Evolutionary conservation across 225 moss, liverwort and hornwort genomes (phyloP), one percentile per base, ranked within the genome.

Genomic region (Physcomitrium patens): DNA sequence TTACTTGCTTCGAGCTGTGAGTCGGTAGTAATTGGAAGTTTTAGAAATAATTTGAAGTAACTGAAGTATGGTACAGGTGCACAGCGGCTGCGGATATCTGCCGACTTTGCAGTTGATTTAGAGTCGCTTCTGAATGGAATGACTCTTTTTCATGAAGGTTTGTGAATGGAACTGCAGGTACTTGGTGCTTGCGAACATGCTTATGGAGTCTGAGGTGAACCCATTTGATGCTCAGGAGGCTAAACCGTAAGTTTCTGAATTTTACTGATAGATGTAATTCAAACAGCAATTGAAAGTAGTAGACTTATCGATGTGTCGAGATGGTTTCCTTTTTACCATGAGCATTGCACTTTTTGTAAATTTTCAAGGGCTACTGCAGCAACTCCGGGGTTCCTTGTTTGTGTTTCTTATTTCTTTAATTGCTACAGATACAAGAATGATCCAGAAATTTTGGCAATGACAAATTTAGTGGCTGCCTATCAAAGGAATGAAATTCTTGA

Each of bases 221-320:
- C 96, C 96, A 18, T 96, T 96, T 67, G 96, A 96, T 81, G 96
- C 94, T 62, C 96, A 96, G 82, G 96, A 96, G 76, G 96, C 96
- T 19, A 96, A 96, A 84, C 96, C 94, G 96, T 96, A 85, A 79
- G 92, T 91, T 26, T 68, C 72, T 78, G 60, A 81, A 74, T 48
- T 47, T 54, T n/a, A 37, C 58, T 70, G 46, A 58, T 47, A 63
- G 44, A 62, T 50, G 60, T 43, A 68, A 20, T 60, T 72, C 48
- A 7, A 72, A 50, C 15, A 50, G 57, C 23, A 7, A 9, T 47
- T 59, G 19, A 20, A 51, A 2, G 59, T 55, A 19, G 53, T 27
- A 18, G 63, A 57, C 42, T 8, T 42, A 26, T 31, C 58, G 37
- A 62, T 66, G 37, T 56, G 45, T 59, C 58, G n/a, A 11, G 71